A percentile compares a stretch with the other conserved stretches of the same genome.
These are phyloP conservation scores for Aspergillus biplanus DNA, from an alignment of 495 filamentous ascomycete genomes.

Conservation along the genomic window DNA sequence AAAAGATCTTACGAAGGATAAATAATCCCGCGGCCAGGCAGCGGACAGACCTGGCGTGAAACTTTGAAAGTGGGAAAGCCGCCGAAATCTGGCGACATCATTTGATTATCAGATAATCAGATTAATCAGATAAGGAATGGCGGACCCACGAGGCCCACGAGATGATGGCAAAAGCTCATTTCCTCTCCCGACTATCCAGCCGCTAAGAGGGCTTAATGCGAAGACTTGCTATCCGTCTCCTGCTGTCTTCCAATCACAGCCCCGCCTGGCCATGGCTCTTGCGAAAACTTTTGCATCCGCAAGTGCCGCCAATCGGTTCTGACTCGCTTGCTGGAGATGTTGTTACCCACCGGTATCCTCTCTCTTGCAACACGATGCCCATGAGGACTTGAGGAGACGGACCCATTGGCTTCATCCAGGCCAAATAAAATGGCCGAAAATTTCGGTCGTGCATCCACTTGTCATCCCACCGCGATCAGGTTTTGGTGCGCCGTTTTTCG, in stretches of 20 bases:
- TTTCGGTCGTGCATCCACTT: background rate
- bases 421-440: background rate
- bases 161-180: background rate
- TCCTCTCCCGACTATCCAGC: background rate
- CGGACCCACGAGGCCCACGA: background rate
- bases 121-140: slow-evolving; percentile 13
- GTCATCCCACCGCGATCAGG: background rate
- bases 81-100: background rate
- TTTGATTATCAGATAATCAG: slow-evolving; percentile 15
- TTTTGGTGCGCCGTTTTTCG: slow-evolving; percentile 13
- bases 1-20: background rate
- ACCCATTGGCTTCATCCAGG: background rate
- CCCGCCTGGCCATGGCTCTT: background rate
- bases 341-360: background rate
- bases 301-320: background rate
- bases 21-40: background rate
- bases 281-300: slow-evolving; percentile 5
- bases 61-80: background rate
- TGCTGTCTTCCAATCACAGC: background rate
- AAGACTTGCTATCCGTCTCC: background rate
- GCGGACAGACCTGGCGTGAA: background rate
- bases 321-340: background rate
- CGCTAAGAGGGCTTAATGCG: background rate
- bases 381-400: background rate
- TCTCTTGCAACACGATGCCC: background rate